Evolutionary conservation across 1,139 yeast genomes (phyloP).

Genomic region (Pichia sorboxylosa): DNA sequence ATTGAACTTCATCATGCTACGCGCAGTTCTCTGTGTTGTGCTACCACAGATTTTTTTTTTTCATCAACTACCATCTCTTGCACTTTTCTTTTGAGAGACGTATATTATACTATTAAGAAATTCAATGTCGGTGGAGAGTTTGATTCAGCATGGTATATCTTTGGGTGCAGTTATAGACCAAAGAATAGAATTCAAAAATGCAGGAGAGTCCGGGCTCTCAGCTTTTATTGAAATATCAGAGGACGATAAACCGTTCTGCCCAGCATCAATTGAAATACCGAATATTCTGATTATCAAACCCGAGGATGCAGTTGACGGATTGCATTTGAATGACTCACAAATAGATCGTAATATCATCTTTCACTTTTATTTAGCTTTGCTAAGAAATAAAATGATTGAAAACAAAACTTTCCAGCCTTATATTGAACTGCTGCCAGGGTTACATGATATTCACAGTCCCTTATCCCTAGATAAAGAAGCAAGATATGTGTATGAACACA

Average conservation of each 20-base stretch:
- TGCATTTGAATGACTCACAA: slow-evolving; percentile 1
- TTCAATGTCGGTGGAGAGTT: slow-evolving; percentile 8
- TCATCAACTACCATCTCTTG: too few species aligned
- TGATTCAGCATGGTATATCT: slow-evolving; percentile 12
- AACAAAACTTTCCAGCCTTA: slow-evolving; percentile 32
- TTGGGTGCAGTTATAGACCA: slow-evolving; percentile 13
- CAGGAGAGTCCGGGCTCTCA: slow-evolving; percentile 12
- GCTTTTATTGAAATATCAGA: slow-evolving; percentile 2
- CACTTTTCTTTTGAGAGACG: too few species aligned
- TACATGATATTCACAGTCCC: slow-evolving; percentile 44
- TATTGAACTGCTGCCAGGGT: slow-evolving; percentile 43
- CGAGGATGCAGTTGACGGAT: slow-evolving; percentile 12
- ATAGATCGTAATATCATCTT: slow-evolving; percentile 8
- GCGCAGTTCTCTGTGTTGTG: too few species aligned
- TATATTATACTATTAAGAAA: too few species aligned
- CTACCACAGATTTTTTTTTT: too few species aligned
- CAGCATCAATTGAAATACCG: slow-evolving; percentile 11
- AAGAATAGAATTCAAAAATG: slow-evolving; percentile 10
- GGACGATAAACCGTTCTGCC: not conserved
- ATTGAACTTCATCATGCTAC: too few species aligned
- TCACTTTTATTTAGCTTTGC: slow-evolving; percentile 14
- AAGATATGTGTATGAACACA: slow-evolving; percentile 41
- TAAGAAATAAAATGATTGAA: slow-evolving; percentile 1
- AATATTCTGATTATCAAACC: slow-evolving; percentile 15
- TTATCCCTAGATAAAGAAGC: slow-evolving; percentile 46